phyloP scores from a whole-genome alignment of 257 asterid genomes.

The Linaria vulgaris region DNA sequence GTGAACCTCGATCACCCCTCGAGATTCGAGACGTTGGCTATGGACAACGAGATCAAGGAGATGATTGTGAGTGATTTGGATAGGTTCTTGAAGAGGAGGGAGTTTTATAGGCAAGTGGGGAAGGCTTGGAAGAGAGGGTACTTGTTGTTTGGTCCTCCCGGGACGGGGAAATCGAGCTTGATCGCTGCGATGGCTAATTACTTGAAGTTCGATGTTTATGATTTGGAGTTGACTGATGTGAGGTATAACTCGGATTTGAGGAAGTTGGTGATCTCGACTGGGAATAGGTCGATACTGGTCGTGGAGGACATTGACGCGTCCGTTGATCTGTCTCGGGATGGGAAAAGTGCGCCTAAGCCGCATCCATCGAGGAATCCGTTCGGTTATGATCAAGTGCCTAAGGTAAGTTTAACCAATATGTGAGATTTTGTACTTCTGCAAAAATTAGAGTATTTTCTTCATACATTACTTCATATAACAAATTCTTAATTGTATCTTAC shows the following conservation, averaged over 20 bases:
- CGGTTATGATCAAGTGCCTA: constrained; percentile 25
- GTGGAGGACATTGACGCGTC: constrained; percentile 72
- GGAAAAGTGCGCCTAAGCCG: constrained; percentile 28
- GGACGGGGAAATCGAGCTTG: constrained; percentile 79
- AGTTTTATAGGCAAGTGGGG: constrained; percentile 55
- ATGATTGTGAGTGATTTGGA: constrained; percentile 49
- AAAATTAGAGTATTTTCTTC: not conserved
- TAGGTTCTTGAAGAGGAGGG: constrained; percentile 50
- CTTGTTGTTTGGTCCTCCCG: constrained; percentile 74
- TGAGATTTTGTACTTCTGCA: too few relatives aligned
- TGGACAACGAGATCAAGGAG: constrained; percentile 48
- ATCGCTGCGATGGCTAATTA: constrained; percentile 76
- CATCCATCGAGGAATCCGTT: not conserved
- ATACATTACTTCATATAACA: too few relatives aligned
- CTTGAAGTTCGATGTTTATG: constrained; percentile 64
- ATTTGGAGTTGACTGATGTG: constrained; percentile 59
- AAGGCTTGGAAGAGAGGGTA: constrained; percentile 84
- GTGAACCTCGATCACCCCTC: constrained; percentile 54
- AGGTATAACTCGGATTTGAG: constrained; percentile 53
- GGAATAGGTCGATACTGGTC: constrained; percentile 57
- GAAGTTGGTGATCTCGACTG: constrained; percentile 44
- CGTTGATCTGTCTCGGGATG: constrained; percentile 44
- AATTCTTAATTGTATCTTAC: too few relatives aligned
- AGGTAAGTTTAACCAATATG: constrained; percentile 40
- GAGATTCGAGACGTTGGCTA: constrained; percentile 61